phyloP scores from a whole-genome alignment of 495 filamentous ascomycete genomes.

The Clavariopsis aquatica region DNA sequence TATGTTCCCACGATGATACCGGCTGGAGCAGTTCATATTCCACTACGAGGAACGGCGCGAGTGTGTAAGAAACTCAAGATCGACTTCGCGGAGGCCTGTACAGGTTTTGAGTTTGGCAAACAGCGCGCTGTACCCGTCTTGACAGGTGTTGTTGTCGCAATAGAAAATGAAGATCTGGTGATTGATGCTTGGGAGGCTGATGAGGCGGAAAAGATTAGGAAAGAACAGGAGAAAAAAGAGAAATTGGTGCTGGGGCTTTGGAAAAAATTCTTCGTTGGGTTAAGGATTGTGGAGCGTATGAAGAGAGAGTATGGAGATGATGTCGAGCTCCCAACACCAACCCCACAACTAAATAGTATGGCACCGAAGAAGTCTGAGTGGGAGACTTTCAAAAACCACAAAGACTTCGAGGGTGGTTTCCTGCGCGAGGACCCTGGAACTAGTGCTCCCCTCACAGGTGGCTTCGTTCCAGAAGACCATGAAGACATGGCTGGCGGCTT shows the following conservation, averaged over 20 bases:
- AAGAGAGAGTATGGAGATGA: constrained; percentile 67
- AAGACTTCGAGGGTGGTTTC: constrained; percentile 37
- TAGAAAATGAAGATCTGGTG: constrained; percentile 71
- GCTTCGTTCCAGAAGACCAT: constrained; percentile 22
- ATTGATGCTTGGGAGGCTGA: constrained; percentile 81
- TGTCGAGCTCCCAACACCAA: constrained; percentile 45
- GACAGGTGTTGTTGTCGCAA: constrained; percentile 84
- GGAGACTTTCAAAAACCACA: constrained; percentile 31
- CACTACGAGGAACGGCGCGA: constrained; percentile 69
- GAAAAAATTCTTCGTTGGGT: constrained; percentile 81
- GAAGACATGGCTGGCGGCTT: constrained; percentile 21
- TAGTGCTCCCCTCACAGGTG: constrained; percentile 15
- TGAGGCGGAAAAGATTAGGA: constrained; percentile 71
- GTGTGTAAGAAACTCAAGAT: constrained; percentile 83
- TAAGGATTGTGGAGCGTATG: constrained; percentile 79
- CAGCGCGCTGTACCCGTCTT: constrained; percentile 91
- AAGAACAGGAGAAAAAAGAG: constrained; percentile 79
- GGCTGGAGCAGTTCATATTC: constrained; percentile 77
- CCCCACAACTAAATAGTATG: neutral
- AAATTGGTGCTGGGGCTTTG: constrained; percentile 74
- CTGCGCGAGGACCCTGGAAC: constrained; percentile 19
- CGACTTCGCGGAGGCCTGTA: constrained; percentile 92
- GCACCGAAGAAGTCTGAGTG: constrained; percentile 27
- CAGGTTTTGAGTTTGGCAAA: constrained; percentile 93
- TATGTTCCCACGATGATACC: constrained; percentile 94